Evolutionary conservation across 352 stramenopile genomes (phyloP).

Genomic region (Globisporangium ultimum): DNA sequence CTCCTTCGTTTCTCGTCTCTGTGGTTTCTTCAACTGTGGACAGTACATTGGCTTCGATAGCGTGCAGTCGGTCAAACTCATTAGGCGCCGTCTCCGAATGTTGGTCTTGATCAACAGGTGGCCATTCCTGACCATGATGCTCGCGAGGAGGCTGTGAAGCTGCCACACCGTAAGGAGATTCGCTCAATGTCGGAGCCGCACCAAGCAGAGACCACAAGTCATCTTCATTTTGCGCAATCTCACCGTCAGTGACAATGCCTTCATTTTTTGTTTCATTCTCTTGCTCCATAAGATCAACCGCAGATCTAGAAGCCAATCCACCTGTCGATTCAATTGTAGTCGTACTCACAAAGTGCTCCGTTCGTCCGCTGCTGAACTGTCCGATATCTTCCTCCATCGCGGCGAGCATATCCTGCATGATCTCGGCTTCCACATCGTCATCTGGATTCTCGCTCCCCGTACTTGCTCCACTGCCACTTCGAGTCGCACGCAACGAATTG

Average conservation of each 20-base stretch:
- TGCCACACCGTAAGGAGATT: neutral
- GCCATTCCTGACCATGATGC: neutral
- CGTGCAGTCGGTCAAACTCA: neutral
- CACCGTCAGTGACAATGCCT: slow-evolving; percentile 18
- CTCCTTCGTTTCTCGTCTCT: neutral
- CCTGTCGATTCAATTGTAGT: neutral
- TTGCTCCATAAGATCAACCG: slow-evolving; percentile 8
- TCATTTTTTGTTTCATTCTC: slow-evolving; percentile 9
- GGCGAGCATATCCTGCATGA: slow-evolving; percentile 14
- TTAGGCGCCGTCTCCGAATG: too few relatives aligned
- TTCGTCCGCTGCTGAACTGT: neutral
- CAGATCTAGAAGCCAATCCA: neutral
- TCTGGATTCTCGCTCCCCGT: slow-evolving; percentile 7
- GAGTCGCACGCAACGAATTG: neutral
- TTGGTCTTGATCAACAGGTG: too few relatives aligned
- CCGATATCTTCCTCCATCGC: slow-evolving; percentile 15
- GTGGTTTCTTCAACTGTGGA: slow-evolving; percentile 4
- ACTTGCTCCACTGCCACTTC: slow-evolving; percentile 5
- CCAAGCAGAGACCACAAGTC: slow-evolving; percentile 47
- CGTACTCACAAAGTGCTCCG: neutral
- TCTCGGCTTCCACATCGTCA: slow-evolving; percentile 8
- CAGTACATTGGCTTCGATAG: slow-evolving; percentile 15
- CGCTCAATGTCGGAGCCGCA: slow-evolving; percentile 2
- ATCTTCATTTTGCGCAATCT: slow-evolving; percentile 61
- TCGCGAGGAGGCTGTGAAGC: neutral